Base-by-base conservation (phyloP, 345 rosid species). In the Carallia brachiata region DNA sequence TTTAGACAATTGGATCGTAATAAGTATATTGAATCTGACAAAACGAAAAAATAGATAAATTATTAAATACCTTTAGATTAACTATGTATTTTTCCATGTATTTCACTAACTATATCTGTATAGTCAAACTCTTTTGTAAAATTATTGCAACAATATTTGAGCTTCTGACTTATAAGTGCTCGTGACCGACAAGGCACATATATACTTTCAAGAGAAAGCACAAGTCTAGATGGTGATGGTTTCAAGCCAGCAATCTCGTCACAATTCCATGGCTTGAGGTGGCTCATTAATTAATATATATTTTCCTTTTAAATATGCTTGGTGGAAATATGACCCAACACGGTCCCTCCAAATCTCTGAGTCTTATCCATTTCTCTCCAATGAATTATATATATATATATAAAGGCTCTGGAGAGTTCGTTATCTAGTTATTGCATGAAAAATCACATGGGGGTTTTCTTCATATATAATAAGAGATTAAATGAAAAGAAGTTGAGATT, bases 261-360 rank as follows among this genome's bases (percentile, higher is more conserved):
- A 50, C 32, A 10, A 2, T 8, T 47, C 65, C 57, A 69, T 59
- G 17, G 10, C 61, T 70, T 63, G 39, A 52, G 27, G 16, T 36
- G 39, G 47, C 28, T 16, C 27, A n/a, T 0, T 0, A 34, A 13
- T 28, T n/a, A 16, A n/a, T 40, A 5, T 17, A 23, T 39, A 19
- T 40, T 6, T 34, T 8, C 31, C 10, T 34, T 28, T 52, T 8
- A 13, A 13, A 7, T 36, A 39, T 6, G 32, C 27, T 18, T 52
- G 54, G 77, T 73, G 77, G 77, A 66, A 61, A 1, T 59, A 73
- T 67, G 76, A 73, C 67, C 67, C 36, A 53, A 58, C 37, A 52
- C 27, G 66, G 66, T 39, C 54, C 70, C 15, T 9, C 9, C 23
- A 27, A 60, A 50, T 66, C 67, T 37, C 16, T n/a, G 57, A 72